Conservation (phyloP, 1,139 yeast species). For the Hemisphaericaspora lyxosophila region DNA sequence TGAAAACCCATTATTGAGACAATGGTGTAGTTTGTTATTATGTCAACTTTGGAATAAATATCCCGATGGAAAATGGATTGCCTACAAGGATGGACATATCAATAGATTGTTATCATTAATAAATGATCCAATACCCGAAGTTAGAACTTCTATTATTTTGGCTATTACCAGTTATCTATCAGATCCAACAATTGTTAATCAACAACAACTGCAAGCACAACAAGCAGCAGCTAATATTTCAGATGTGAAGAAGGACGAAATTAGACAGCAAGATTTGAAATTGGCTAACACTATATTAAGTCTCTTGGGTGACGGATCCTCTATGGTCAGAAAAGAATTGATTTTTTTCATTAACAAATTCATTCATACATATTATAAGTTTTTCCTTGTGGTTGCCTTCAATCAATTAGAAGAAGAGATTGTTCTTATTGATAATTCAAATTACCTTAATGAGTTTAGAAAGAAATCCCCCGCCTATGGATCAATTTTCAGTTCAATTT, state of each 20-base stretch:
- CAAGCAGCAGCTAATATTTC: constrained; percentile 19
- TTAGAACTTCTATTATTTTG: constrained; percentile 77
- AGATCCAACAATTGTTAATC: constrained; percentile 15
- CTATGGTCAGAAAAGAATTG: constrained; percentile 83
- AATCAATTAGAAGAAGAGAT: constrained; percentile 83
- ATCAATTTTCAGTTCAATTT: constrained; percentile 79
- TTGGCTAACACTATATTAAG: constrained; percentile 50
- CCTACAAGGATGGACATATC: constrained; percentile 64
- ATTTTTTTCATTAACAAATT: constrained; percentile 75
- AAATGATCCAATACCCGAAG: constrained; percentile 93
- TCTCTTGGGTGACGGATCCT: constrained; percentile 79
- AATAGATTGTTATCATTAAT: constrained; percentile 57
- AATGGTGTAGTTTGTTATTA: constrained; percentile 84
- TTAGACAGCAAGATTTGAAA: constrained; percentile 54
- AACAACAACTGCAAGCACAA: constrained; percentile 19
- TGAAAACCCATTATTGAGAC: constrained; percentile 83
- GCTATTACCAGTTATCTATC: constrained; percentile 64
- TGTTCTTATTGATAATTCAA: constrained; percentile 61
- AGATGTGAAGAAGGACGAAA: constrained; percentile 41
- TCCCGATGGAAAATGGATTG: constrained; percentile 74
- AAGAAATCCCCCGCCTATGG: constrained; percentile 76
- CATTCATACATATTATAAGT: constrained; percentile 66
- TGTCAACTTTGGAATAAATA: constrained; percentile 76
- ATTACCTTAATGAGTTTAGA: constrained; percentile 57
- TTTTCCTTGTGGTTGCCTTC: constrained; percentile 85